Conservation (phyloP, 768 basidiomycete genomes). For the Lentinula detonsa region DNA sequence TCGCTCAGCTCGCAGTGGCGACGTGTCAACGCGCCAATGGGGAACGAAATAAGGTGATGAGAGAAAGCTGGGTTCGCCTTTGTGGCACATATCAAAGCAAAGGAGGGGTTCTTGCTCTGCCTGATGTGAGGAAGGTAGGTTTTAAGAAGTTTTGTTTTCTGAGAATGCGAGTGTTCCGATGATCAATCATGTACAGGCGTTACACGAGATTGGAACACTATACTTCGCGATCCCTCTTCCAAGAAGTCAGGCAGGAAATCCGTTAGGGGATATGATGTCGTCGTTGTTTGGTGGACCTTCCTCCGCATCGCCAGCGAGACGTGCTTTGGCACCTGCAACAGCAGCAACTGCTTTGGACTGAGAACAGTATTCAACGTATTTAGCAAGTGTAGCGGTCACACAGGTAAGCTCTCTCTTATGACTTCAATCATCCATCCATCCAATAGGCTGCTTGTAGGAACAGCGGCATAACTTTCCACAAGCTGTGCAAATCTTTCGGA, state of each 20-base stretch:
- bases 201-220: slow-evolving; percentile 61
- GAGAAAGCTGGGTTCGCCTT: slow-evolving; percentile 81
- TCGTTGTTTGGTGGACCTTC: slow-evolving; percentile 76
- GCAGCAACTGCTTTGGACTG: slow-evolving; percentile 41
- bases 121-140: slow-evolving; percentile 61
- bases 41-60: slow-evolving; percentile 66
- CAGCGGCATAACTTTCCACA: too few species aligned
- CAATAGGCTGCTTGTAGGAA: too few species aligned
- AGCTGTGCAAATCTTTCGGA: too few species aligned
- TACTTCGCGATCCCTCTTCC: slow-evolving; percentile 89
- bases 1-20: slow-evolving; percentile 81
- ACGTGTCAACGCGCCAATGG: slow-evolving; percentile 87
- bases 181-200: slow-evolving; percentile 33
- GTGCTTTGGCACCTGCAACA: slow-evolving; percentile 39
- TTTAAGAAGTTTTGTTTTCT: neutral
- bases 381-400: neutral
- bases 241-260: slow-evolving; percentile 63
- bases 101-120: slow-evolving; percentile 53
- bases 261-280: slow-evolving; percentile 85
- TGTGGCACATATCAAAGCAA: slow-evolving; percentile 79
- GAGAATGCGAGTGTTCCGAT: neutral
- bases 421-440: too few species aligned
- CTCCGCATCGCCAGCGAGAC: slow-evolving; percentile 29
- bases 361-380: neutral
- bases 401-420: too few species aligned